A percentile compares a stretch with the other conserved stretches of the same genome.
Evolutionary conservation across 495 filamentous ascomycete species (phyloP).

Genomic region (Aspergillus kassunensis): DNA sequence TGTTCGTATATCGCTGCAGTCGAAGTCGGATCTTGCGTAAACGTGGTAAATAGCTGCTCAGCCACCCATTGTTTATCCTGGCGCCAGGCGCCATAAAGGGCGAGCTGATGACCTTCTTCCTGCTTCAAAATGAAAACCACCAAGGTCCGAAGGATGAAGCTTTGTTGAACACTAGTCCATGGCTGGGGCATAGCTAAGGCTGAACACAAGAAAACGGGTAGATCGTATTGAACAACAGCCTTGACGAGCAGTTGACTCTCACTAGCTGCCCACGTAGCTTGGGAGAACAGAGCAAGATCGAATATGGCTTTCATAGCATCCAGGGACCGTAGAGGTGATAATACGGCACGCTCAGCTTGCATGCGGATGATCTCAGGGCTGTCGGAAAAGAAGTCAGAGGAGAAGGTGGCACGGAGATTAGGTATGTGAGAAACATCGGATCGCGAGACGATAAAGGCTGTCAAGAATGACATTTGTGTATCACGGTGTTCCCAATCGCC

Average conservation of each 20-base stretch:
- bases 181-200: slow-evolving; percentile 65
- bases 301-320: slow-evolving; percentile 81
- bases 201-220: slow-evolving; percentile 71
- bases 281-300: slow-evolving; percentile 65
- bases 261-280: slow-evolving; percentile 57
- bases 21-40: slow-evolving; percentile 68
- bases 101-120: slow-evolving; percentile 71
- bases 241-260: slow-evolving; percentile 62
- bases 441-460: slow-evolving; percentile 71
- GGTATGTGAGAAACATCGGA: slow-evolving; percentile 81
- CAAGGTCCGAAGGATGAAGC: slow-evolving; percentile 58
- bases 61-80: slow-evolving; percentile 81
- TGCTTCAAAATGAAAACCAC: slow-evolving; percentile 59
- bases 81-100: slow-evolving; percentile 83
- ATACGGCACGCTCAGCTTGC: slow-evolving; percentile 68
- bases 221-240: slow-evolving; percentile 46
- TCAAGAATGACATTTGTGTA: slow-evolving; percentile 86
- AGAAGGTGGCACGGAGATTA: slow-evolving; percentile 72
- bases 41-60: slow-evolving; percentile 70
- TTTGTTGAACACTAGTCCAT: slow-evolving; percentile 59
- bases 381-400: slow-evolving; percentile 67
- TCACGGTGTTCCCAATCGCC: slow-evolving; percentile 81
- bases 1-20: slow-evolving; percentile 81
- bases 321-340: slow-evolving; percentile 82
- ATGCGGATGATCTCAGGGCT: slow-evolving; percentile 66